Evolutionary conservation across 352 stramenopile species (phyloP), one percentile per base, ranked within the genome.

Genomic region (Pythium insidiosum): DNA sequence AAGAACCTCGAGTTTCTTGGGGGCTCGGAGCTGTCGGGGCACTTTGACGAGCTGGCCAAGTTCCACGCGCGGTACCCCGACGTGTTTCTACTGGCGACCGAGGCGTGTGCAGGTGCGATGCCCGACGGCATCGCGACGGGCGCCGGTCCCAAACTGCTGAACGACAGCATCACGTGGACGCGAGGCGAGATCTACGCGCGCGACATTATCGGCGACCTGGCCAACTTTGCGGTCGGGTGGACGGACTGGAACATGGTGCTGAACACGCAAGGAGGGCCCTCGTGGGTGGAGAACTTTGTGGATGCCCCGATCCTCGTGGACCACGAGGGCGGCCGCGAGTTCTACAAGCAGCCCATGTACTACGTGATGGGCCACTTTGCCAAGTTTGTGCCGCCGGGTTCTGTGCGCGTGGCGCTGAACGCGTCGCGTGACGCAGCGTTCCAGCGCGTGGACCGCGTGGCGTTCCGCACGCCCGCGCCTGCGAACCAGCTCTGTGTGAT

Each of bases 231-330:
- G 6, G 57, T 61, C 2, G 81, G 77, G 12, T 96, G 84, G 82
- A 88, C 63, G 22, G 81, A 96, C 64, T 96, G 84, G 80, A 96
- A 96, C 50, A 38, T 95, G 26, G 57, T 75, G 43, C 69, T 96
- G 16, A 66, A 88, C 58, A 72, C 58, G 24, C 62, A 45, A 6
- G 73, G 73, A 28, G 87, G 84, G 0, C 87, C 87, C 5, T 88
- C 73, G 26, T 89, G 84, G 71, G 56, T 68, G 16, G 41, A 59
- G 20, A 92, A 94, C 48, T 20, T 63, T 5, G 59, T 84, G n/a
- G 83, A 94, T 30, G 58, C 78, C 10, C 76, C 81, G 0, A 86
- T 94, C 45, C 40, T 93, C 19, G 56, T 86, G 0, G 70, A 85
- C 39, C 66, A 87, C 44, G 47, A 67, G 30, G 52, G 54, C 15